Conservation (phyloP, 1,284 basidiomycete genomes). For the Volvariella surrecta region DNA sequence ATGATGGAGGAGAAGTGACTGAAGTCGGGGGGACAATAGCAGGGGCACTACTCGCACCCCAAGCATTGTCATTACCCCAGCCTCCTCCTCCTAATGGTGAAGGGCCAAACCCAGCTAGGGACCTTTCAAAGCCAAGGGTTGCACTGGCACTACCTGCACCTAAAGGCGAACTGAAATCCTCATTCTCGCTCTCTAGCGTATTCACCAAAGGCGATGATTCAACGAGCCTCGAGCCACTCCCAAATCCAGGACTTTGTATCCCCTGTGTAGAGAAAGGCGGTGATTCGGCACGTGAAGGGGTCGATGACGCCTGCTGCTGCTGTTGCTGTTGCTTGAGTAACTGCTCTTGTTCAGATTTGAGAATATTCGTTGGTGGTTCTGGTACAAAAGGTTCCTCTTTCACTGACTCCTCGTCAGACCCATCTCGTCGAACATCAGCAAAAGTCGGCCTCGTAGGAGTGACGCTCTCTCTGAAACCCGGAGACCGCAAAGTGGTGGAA, state of each 20-base stretch:
- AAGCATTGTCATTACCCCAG: constrained; percentile 41
- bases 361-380: no score
- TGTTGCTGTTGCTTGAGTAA: no score
- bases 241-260: constrained; percentile 6
- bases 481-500: constrained; percentile 20
- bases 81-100: constrained; percentile 50
- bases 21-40: no score
- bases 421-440: no score
- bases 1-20: no score
- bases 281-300: constrained; percentile 12
- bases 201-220: no score
- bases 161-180: constrained; percentile 40
- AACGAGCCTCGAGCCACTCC: constrained; percentile 2
- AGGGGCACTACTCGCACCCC: constrained; percentile 25
- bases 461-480: constrained; percentile 39
- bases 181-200: neutral
- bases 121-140: constrained; percentile 25
- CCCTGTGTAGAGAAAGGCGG: neutral
- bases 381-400: no score
- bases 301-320: neutral
- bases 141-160: constrained; percentile 26
- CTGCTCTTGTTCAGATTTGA: no score
- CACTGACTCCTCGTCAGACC: neutral
- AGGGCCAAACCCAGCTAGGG: constrained; percentile 44
- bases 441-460: neutral